Conservation (phyloP, 2,329 filamentous ascomycete species). For the Stagonosporopsis rhizophila region DNA sequence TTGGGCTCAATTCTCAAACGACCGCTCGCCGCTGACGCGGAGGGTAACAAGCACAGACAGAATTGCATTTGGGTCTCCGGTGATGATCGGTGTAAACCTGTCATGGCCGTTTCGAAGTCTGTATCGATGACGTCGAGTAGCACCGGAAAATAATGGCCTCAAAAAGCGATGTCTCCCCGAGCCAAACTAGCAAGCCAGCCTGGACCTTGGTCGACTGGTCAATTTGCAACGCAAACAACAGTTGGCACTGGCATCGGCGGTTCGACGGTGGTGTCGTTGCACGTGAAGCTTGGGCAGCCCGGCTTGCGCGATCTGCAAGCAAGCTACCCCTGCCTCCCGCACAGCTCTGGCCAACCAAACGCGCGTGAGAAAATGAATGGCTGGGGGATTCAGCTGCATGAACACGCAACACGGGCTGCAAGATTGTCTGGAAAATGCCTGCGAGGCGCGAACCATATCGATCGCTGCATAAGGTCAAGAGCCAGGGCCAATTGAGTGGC, state of each 20-base stretch:
- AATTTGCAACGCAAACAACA: slow-evolving; percentile 5
- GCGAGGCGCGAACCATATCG: slow-evolving; percentile 33
- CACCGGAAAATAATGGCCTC: background rate
- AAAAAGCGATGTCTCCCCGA: background rate
- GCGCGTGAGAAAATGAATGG: slow-evolving; percentile 29
- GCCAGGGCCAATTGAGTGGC: slow-evolving; percentile 37
- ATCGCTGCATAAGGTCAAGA: slow-evolving; percentile 10
- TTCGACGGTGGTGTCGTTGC: slow-evolving; percentile 11
- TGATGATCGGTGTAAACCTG: too few relatives aligned
- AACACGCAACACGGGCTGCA: slow-evolving; percentile 41
- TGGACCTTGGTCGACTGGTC: background rate
- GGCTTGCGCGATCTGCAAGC: slow-evolving; percentile 15
- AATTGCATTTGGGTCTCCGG: too few relatives aligned
- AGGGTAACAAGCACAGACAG: too few relatives aligned
- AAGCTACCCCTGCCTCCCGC: slow-evolving; percentile 16
- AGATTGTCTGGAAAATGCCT: slow-evolving; percentile 26
- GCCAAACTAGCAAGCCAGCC: slow-evolving; percentile 2
- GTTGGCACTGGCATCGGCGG: slow-evolving; percentile 10
- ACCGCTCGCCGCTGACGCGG: background rate
- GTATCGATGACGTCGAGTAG: slow-evolving; percentile 12
- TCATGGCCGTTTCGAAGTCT: background rate
- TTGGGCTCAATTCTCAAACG: too few relatives aligned
- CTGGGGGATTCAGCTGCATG: slow-evolving; percentile 30
- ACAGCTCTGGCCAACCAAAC: slow-evolving; percentile 10
- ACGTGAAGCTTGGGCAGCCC: slow-evolving; percentile 19